Percentiles rank a stretch among this genome's conserved stretches.
Evolutionary conservation across 306 rosid species (phyloP).

Genomic region (Corylus avellana): DNA sequence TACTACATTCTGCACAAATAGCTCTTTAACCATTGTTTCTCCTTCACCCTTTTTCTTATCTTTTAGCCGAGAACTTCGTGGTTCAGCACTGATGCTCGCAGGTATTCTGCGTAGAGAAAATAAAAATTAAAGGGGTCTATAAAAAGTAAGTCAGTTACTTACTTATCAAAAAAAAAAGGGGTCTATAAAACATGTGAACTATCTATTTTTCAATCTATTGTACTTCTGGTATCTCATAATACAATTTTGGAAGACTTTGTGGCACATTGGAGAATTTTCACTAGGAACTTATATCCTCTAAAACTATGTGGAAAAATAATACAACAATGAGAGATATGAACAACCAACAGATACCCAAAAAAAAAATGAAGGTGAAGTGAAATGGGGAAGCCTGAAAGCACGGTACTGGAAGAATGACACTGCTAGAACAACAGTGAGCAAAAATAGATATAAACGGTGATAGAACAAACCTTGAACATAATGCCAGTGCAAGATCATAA

Average conservation of each 20-base stretch:
- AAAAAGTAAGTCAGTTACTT: too few relatives aligned
- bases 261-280: background rate
- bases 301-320: background rate
- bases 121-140: conserved; percentile 25
- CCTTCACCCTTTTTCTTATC: conserved; percentile 95
- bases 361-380: background rate
- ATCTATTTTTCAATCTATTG: conserved; percentile 19
- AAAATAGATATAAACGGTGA: conserved; percentile 19
- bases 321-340: background rate
- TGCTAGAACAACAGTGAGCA: conserved; percentile 16
- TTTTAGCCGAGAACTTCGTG: conserved; percentile 94
- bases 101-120: conserved; percentile 63
- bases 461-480: conserved; percentile 81
- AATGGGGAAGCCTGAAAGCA: conserved; percentile 7
- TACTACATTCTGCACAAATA: conserved; percentile 71
- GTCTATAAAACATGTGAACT: conserved; percentile 14
- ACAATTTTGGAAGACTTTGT: background rate
- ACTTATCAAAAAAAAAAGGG: too few relatives aligned
- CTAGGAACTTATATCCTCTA: background rate
- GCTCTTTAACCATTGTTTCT: conserved; percentile 81
- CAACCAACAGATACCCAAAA: background rate
- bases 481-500: conserved; percentile 92
- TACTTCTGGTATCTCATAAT: conserved; percentile 3
- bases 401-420: conserved; percentile 20
- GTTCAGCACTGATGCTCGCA: conserved; percentile 52